phyloP scores from a whole-genome alignment of 23 red algal species.

The Gracilaria gracilis region DNA sequence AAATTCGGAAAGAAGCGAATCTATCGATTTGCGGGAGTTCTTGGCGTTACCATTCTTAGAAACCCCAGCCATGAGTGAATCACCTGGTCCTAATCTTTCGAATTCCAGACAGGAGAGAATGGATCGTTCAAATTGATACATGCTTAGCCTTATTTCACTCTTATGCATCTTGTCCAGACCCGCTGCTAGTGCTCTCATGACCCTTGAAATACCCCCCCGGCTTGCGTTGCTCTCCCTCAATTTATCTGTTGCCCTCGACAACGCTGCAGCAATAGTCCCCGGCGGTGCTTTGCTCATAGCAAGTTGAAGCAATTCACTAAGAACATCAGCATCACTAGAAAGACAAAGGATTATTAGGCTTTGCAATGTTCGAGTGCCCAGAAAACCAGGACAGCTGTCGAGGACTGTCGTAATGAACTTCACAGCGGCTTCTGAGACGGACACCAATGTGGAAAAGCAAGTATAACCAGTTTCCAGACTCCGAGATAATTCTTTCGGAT shows the following conservation, averaged over 20 bases:
- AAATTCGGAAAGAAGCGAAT: background rate
- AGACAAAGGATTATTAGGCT: background rate
- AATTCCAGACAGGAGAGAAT: background rate
- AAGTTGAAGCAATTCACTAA: background rate
- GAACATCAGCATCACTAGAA: background rate
- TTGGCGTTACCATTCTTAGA: background rate
- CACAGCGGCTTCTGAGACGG: background rate
- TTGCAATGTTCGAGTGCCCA: constrained; percentile 8
- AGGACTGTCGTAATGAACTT: constrained; percentile 3
- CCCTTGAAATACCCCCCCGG: background rate
- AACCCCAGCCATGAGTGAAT: background rate
- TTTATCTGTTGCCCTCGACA: background rate
- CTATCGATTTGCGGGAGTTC: background rate
- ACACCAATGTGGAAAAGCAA: background rate
- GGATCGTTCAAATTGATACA: background rate
- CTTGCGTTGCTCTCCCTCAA: background rate
- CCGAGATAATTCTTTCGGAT: background rate
- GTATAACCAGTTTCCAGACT: background rate
- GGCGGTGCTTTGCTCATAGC: constrained; percentile 6
- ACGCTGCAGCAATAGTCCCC: background rate
- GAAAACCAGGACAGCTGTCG: background rate
- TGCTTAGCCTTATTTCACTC: constrained; percentile 18
- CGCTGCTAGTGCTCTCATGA: background rate
- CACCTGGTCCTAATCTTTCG: background rate
- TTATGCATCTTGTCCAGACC: constrained; percentile 35